Evolutionary conservation across 306 rosid genomes (phyloP), one percentile per base, ranked within the genome.

Genomic region (Elaeagnus macrophylla): DNA sequence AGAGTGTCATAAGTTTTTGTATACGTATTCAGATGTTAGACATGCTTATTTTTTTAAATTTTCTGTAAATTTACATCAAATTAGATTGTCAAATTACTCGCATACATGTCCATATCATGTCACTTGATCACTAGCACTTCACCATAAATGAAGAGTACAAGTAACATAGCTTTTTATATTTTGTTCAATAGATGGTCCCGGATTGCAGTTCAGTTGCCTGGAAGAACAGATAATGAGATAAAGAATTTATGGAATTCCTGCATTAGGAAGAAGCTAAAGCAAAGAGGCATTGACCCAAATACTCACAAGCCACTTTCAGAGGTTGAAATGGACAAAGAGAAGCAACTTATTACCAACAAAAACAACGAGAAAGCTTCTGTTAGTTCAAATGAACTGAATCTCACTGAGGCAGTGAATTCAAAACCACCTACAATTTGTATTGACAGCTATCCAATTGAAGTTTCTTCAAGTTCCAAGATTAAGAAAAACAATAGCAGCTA

Each of bases 161-260:
- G n/a, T n/a, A n/a, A n/a, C n/a, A n/a, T n/a, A n/a, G n/a, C n/a
- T n/a, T n/a, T n/a, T n/a, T n/a, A n/a, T n/a, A n/a, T n/a, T n/a
- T n/a, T n/a, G n/a, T n/a, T n/a, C n/a, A n/a, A n/a, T 67, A 90
- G 97, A 72, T 86, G 97, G 97, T 91, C 97, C 16, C 97, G 82
- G 72, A 91, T 91, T 65, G 96, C 97, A 11, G 95, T 86, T 9
- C 96, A 86, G 56, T 65, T 91, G 59, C 96, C 97, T 0, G 97
- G 97, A 67, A 84, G 97, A 76, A 91, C 96, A 0, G 96, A 86
- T 51, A 91, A 91, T 56, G 97, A 91, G 77, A 91, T 91, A 19
- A 91, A 91, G 39, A 91, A 91, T 39, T 46, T 91, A 47, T 91
- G 97, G 97, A 86, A 91, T 43, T 91, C 96, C 0, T 70, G 87